Evolutionary conservation across 352 stramenopile species (phyloP), one percentile per base, ranked within the genome.

Genomic region (Saprolegnia diclina): DNA sequence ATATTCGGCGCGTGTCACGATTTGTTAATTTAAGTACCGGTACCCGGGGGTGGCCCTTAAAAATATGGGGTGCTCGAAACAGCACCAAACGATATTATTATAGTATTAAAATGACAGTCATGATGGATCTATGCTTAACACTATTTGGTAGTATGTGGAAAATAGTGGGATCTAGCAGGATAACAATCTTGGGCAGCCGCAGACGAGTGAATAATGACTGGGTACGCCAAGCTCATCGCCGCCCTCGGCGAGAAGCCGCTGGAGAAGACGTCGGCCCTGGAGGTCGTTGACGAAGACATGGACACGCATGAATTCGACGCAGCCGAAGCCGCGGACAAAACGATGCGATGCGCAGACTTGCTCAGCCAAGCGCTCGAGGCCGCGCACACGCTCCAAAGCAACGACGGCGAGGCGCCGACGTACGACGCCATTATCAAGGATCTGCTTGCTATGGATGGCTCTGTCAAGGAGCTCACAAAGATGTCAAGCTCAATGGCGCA

Each of bases 261-360:
- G 59, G 73, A 75, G 4, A 10, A 71, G 9, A 56, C 64, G 16
- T 76, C 61, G 11, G 77, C 74, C 45, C 67, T 76, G 0, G 66
- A 80, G 52, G 73, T 71, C 35, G 67, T 74, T 0, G 82, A 89
- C 32, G 79, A 84, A 32, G 74, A 65, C 37, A 73, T 64, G 22
- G 71, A 69, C 19, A 61, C 77, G n/a, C 68, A 75, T 1, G 68
- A 71, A 3, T 73, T 56, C 0, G 62, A 69, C 9, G 67, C 59
- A 21, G 68, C 67, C 19, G 57, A 63, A 24, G 80, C 77, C 5
- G 77, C 79, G 0, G 68, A 81, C 21, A 87, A 83, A 67, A 91
- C 82, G 44, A 52, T 93, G 56, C 83, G 78, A 2, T 91, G 85
- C 64, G 87, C 83, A 5, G 78, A 92, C 65, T 76, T 95, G 54